Base-by-base conservation (phyloP, 495 filamentous ascomycete species). In the Penicillium fimorum region DNA sequence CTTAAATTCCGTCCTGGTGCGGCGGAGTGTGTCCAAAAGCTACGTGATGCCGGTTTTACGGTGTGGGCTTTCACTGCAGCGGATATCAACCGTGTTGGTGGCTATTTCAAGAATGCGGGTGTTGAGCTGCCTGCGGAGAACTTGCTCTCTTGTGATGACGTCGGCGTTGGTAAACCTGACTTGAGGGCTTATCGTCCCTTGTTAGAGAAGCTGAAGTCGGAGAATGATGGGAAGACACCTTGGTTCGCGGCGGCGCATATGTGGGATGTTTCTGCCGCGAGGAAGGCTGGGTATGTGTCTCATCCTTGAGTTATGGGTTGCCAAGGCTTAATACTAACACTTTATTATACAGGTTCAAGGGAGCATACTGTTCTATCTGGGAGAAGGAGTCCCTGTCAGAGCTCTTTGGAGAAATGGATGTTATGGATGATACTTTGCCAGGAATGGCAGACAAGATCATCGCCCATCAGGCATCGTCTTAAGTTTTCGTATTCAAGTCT, bases 21-120 rank as follows among this genome's bases (percentile, higher is more conserved):
- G 0, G 60, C 43, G 8, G 69, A 77, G 44, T 72, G 68, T 47
- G 57, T 77, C 2, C 35, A 64, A 24, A 73, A 69, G 59, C 63
- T 78, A 2, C 65, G 68, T 5, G 57, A 71, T 50, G 69, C 62
- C 1, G 73, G 73, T 8, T 78, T 77, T 32, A 75, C 65, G 1
- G 64, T 76, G 3, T 78, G 76, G 76, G 67, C 63, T 1, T 68
- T 78, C 11, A 78, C 76, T 5, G 70, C 74, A 0, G 74, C 67
- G 8, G 73, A 76, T 61, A 27, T 60, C 9, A 61, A 54, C 18
- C 53, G 73, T 5, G 73, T 78, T 12, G 46, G 61, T 9, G 70
- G 70, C 8, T 76, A 76, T 50, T 75, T 78, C 50, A 46, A 63
- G 10, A 46, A 63, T 2, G 69, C 59, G 5, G 75, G 71, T 0